Conservation (phyloP, 2,329 filamentous ascomycete species). For the Lachnellula occidentalis region DNA sequence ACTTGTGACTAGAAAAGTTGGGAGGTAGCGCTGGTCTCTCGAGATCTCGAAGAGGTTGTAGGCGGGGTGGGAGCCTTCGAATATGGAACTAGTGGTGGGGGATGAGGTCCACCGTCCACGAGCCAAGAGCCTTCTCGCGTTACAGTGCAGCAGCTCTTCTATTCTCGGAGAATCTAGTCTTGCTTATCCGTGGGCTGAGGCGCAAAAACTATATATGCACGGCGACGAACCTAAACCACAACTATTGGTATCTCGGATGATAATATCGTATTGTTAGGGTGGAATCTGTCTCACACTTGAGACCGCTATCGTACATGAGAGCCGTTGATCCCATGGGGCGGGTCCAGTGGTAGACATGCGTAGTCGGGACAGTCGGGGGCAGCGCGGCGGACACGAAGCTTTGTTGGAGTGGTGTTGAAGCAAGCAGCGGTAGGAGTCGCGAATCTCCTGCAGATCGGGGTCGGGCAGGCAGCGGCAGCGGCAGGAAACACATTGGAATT, state of each 20-base stretch:
- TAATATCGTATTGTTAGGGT: conserved; percentile 15
- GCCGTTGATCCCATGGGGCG: conserved; percentile 16
- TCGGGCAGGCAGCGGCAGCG: conserved; percentile 1
- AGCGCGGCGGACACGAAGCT: conserved; percentile 10
- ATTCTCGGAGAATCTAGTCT: conserved; percentile 3
- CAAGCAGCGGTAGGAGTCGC: background rate
- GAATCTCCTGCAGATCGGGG: conserved; percentile 9
- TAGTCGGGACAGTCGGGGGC: conserved; percentile 1
- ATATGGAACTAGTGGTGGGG: conserved; percentile 6
- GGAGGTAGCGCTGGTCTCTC: conserved; percentile 4
- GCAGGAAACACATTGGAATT: conserved; percentile 13
- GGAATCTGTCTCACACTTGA: conserved; percentile 15
- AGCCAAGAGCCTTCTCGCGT: background rate
- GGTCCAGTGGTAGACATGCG: conserved; percentile 19
- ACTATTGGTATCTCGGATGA: conserved; percentile 12
- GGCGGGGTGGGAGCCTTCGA: conserved; percentile 5
- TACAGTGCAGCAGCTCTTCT: conserved; percentile 10
- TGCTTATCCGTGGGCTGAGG: background rate
- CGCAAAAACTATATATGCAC: background rate
- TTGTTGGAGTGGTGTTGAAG: conserved; percentile 2
- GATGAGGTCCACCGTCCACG: background rate
- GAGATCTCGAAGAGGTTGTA: conserved; percentile 3
- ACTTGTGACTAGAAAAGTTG: background rate
- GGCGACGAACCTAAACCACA: conserved; percentile 1
- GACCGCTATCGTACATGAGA: conserved; percentile 22